Evolutionary conservation across 306 rosid species (phyloP).

Genomic region (Cucurbita moschata): DNA sequence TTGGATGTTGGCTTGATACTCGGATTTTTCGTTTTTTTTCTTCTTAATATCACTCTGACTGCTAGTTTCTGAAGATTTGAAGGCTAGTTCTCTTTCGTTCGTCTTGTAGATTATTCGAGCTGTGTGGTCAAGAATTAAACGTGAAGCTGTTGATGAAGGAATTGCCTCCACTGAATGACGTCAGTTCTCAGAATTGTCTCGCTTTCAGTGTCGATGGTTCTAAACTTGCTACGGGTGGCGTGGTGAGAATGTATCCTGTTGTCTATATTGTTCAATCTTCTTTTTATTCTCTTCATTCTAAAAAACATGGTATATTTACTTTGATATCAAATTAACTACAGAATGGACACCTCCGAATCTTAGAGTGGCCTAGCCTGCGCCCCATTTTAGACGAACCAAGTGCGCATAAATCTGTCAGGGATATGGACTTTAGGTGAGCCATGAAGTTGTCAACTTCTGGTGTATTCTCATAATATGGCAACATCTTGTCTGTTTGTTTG

Average conservation of each 20-base stretch:
- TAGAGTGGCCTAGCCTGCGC: constrained; percentile 70
- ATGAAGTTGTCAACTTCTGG: not conserved
- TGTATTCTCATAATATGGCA: not conserved
- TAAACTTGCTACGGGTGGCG: constrained; percentile 76
- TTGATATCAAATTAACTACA: constrained; percentile 20
- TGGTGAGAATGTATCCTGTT: constrained; percentile 30
- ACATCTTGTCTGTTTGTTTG: not conserved
- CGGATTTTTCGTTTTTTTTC: not conserved
- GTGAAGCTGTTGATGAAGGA: constrained; percentile 54
- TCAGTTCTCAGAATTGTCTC: constrained; percentile 61
- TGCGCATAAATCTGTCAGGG: constrained; percentile 67
- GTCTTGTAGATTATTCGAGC: constrained; percentile 52
- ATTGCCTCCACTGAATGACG: constrained; percentile 30
- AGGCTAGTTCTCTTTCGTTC: not conserved
- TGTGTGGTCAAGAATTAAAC: constrained; percentile 35
- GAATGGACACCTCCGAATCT: constrained; percentile 83
- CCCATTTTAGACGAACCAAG: constrained; percentile 69
- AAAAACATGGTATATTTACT: constrained; percentile 3
- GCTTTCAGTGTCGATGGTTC: constrained; percentile 87
- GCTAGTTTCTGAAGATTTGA: not conserved
- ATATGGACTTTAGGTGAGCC: constrained; percentile 78
- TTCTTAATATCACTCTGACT: not conserved
- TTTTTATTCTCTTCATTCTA: not conserved
- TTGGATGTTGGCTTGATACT: not conserved
- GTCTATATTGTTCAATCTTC: not conserved